Evolutionary conservation across 306 rosid genomes (phyloP), one percentile per base, ranked within the genome.

Genomic region (Pyrus betulifolia): DNA sequence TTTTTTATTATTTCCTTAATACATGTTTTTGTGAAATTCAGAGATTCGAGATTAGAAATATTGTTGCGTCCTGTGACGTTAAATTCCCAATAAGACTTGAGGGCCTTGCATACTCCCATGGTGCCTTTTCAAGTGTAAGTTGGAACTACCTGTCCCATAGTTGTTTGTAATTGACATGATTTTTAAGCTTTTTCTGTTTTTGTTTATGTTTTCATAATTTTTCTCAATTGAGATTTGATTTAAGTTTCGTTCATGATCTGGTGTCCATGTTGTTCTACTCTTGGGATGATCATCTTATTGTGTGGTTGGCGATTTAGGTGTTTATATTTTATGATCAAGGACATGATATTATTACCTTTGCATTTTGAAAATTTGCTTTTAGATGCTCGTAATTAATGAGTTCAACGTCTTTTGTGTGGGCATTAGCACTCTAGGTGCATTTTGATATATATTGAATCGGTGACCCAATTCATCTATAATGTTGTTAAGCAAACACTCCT

Each of bases 41-140:
- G 96, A 91, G 86, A 74, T 94, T 94, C 72, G 91, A 94, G 82
- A 94, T 94, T 75, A 94, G 91, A 84, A 94, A 94, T 78, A 94
- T 94, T 59, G 97, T 94, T 52, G 97, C 93, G 45, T 94, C 96
- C 9, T 90, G 98, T 77, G 98, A 91, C 80, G 97, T 94, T 42
- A 94, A 94, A 87, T 94, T 94, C 68, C 97, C 97, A 33, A 94
- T 94, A 49, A 85, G 98, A 80, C 90, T 94, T 6, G 98, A 91
- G 85, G 98, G 45, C 93, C 70, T 94, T 94, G 84, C 45, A 40
- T 40, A 90, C 96, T 91, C 98, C 31, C 97, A 94, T 67, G 88
- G 91, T 80, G 96, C 97, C 76, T 94, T 94, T 84, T 91, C 96
- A 55, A 90, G 97, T 84, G 98, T 91, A 78, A 88, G 97, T 83